Percentiles rank a stretch among this genome's conserved stretches.
Conservation (phyloP, 225 moss, liverwort and hornwort genomes). For the Marchantia polymorpha region DNA sequence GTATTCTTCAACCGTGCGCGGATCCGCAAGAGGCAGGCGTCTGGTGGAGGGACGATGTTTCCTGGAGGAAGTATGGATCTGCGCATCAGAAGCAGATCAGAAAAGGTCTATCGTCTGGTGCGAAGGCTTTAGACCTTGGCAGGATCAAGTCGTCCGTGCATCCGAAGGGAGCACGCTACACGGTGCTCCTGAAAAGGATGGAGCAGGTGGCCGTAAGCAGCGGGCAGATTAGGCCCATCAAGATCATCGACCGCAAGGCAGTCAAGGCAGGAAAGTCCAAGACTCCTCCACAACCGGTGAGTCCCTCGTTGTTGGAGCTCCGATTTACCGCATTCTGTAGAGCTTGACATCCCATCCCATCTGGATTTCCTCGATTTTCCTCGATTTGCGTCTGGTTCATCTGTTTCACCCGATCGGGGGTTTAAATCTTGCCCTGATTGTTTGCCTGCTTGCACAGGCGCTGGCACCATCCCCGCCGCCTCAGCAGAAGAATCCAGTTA, state of each 20-base stretch:
- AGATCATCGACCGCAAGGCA: constrained; percentile 9
- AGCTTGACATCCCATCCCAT: background rate
- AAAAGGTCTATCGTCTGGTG: background rate
- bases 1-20: constrained; percentile 9
- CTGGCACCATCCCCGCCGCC: too few species aligned
- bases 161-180: constrained; percentile 12
- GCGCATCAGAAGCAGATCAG: background rate
- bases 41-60: constrained; percentile 34
- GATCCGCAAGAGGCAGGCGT: constrained; percentile 17
- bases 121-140: constrained; percentile 15
- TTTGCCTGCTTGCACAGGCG: background rate
- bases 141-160: constrained; percentile 14
- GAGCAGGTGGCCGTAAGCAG: constrained; percentile 20
- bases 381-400: background rate
- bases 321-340: background rate
- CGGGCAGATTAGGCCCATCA: constrained; percentile 21
- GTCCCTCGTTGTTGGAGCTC: background rate
- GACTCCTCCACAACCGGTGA: background rate
- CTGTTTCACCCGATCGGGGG: background rate
- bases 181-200: constrained; percentile 1
- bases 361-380: too few species aligned
- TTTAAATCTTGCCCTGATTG: background rate
- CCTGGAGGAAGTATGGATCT: constrained; percentile 13
- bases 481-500: background rate
- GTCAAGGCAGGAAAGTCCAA: background rate